Evolutionary conservation across 208 protist genomes (phyloP).

Genomic region (Giardia muris): DNA sequence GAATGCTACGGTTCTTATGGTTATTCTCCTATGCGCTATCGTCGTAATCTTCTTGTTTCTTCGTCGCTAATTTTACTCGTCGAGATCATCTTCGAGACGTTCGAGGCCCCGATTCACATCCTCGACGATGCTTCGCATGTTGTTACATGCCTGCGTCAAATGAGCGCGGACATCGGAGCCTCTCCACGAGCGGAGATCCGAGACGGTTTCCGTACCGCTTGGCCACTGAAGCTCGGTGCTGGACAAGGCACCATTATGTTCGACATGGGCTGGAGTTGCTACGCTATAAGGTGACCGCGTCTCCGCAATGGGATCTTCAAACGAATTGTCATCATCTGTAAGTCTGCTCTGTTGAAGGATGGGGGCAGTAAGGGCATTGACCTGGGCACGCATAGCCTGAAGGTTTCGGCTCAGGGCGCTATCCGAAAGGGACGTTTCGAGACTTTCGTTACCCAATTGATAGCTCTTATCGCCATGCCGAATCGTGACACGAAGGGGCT

Average conservation of each 20-base stretch:
- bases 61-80: background rate
- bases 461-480: background rate
- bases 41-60: background rate
- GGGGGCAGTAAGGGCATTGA: background rate
- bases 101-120: background rate
- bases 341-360: background rate
- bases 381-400: background rate
- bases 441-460: background rate
- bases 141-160: background rate
- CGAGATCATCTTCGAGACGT: background rate
- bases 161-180: background rate
- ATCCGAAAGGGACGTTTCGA: background rate
- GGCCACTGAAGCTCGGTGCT: background rate
- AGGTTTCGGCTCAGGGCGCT: background rate
- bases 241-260: background rate
- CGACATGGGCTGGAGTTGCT: background rate
- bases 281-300: background rate
- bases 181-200: background rate
- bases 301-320: background rate
- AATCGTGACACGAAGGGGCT: background rate
- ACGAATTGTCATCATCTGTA: background rate
- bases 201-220: background rate
- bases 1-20: background rate
- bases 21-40: background rate
- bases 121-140: background rate